Conservation (phyloP, 1,139 yeast genomes). For the Geotrichum candidum region DNA sequence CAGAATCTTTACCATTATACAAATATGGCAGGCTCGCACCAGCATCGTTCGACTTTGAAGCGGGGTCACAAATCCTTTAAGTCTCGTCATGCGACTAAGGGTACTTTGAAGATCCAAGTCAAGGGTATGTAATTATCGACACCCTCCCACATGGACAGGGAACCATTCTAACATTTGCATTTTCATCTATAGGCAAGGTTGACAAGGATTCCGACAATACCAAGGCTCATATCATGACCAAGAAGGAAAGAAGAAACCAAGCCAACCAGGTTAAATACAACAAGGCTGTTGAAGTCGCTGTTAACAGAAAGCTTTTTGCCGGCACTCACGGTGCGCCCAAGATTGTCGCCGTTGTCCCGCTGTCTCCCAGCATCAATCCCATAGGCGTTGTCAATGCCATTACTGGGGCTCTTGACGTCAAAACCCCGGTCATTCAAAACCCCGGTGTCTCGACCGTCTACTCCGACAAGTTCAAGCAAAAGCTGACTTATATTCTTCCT, state of each 20-base stretch:
- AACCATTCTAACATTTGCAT: background rate
- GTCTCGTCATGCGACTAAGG: constrained; percentile 86
- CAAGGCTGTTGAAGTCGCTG: constrained; percentile 50
- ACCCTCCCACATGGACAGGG: background rate
- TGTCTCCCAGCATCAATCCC: constrained; percentile 66
- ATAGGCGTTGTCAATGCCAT: constrained; percentile 49
- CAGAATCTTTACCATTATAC: background rate
- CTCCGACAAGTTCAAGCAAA: constrained; percentile 65
- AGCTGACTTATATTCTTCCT: constrained; percentile 65
- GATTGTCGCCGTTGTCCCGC: constrained; percentile 71
- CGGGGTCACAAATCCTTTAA: constrained; percentile 86
- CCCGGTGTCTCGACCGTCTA: constrained; percentile 33
- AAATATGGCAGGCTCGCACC: constrained; percentile 36
- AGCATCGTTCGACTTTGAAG: constrained; percentile 78
- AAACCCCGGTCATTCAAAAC: constrained; percentile 31
- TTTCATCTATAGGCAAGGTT: constrained; percentile 44
- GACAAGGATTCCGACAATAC: constrained; percentile 56
- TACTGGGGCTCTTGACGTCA: constrained; percentile 27
- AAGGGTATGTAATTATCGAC: constrained; percentile 48
- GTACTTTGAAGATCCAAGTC: constrained; percentile 66
- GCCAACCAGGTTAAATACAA: constrained; percentile 71
- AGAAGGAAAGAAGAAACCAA: constrained; percentile 69
- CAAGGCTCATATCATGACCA: constrained; percentile 41
- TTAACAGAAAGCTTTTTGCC: constrained; percentile 62
- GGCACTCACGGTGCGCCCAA: constrained; percentile 78